Evolutionary conservation across 306 rosid genomes (phyloP), one percentile per base, ranked within the genome.

Genomic region (Aeschynomene evenia): DNA sequence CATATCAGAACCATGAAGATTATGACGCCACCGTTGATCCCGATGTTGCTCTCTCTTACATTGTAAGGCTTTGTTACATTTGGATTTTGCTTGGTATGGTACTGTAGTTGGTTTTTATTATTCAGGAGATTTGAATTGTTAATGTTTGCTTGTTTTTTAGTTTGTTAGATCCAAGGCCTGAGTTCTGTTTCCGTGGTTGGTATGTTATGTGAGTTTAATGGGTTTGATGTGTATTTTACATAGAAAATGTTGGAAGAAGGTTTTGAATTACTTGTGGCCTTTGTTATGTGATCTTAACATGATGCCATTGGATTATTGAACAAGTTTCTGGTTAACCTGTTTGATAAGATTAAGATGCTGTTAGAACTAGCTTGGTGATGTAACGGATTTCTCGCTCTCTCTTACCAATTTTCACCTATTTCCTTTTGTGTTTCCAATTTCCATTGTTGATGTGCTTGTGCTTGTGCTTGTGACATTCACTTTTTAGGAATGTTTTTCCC

Each of bases 11-110:
- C 86, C 79, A 82, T 52, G 87, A 79, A 56, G 96, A 79, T 76
- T 83, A 66, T 53, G 96, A 88, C 54, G 70, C 92, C 21, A 80
- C 80, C 69, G 78, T 91, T 76, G 97, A 94, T 74, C 97, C 97
- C 8, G 97, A 94, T 75, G 84, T 88, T 72, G 84, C 81, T 68
- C 84, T 87, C 75, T 85, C 97, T 73, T 94, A 94, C 89, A 81
- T 94, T 87, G 99, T 94, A 85, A 88, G 96, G 67, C 9, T 5
- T 19, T 18, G 73, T 55, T 75, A n/a, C 9, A 50, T 66, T 46
- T 63, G 28, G 5, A 57, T 22, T 72, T 56, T 1, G 26, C 14
- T 50, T 39, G 34, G 5, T 79, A 13, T 65, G 42, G 6, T 40
- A 0, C 21, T n/a, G 20, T 45, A 23, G 42, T 56, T 45, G 50